Base-by-base conservation (phyloP, 192 early-diverging fungal genomes). In the Phycomyces blakesleeanus region DNA sequence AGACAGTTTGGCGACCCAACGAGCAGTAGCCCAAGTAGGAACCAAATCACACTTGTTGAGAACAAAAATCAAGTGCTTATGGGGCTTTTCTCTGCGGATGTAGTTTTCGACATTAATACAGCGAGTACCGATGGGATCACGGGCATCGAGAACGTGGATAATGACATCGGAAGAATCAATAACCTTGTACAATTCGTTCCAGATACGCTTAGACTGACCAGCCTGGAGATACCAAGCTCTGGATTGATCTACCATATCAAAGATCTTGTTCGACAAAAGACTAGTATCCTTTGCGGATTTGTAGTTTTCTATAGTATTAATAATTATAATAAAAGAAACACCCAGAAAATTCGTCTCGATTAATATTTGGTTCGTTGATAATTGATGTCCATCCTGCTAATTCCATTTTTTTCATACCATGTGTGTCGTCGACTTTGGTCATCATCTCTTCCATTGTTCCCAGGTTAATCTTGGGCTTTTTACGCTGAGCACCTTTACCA, bases 41-140 rank as follows among this genome's bases (percentile, higher is more conserved):
- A 99, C 93, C 63, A 99, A 78, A 81, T 99, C 97, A 64, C 94
- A 96, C 79, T 99, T 99, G 86, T 99, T 99, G 34, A 99, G 81
- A 21, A 99, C 83, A 73, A 91, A 99, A 25, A 98, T 83, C 61
- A 99, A 59, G 64, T 99, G 96, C 79, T 99, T 99, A 83, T 98
- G 95, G 37, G 85, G 83, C 18, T 88, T 91, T 70, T 99, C 97
- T 58, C 93, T 90, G 72, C 90, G 89, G 18, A 99, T 74, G 65
- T 92, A 91, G 68, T 88, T 87, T 72, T 98, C 96, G 7, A 99
- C 94, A 57, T 89, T 91, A 7, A 76, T 78, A 80, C 97, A 99
- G 26, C 94, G 89, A 9, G 97, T 99, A 59, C 95, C 97, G 54
- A 91, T 82, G 34, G 97, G 97, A 72, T 99, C 95, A 57, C 97